Evolutionary conservation across 2,329 filamentous ascomycete genomes (phyloP), one percentile per base, ranked within the genome.

Genomic region (Nothopassalora personata): DNA sequence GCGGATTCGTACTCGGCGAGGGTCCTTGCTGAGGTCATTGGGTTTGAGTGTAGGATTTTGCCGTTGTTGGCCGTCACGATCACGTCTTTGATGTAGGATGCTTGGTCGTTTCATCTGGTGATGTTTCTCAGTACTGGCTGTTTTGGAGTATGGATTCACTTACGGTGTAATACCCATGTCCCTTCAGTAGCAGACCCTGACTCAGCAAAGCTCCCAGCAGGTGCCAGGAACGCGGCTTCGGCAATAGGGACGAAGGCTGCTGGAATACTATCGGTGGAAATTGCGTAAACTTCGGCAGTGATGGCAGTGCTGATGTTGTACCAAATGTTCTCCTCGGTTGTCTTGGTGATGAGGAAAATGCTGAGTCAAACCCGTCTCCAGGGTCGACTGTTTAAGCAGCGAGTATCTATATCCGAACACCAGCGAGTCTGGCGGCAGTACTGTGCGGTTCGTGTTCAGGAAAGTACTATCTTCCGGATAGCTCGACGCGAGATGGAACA

Each of bases 1-100:
- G 69, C 66, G 0, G 75, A 70, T 4, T 71, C 70, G 39, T 76
- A 79, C 48, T 79, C 76, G 0, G 59, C 67, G 0, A 78, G 65
- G 0, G 70, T 62, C 9, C 69, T 63, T 0, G 60, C 36, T 15
- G 62, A 55, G 1, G 64, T 72, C 43, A 74, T 57, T 1, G 65
- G 27, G 31, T 74, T 74, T 3, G 62, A 56, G 60, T 76, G 76
- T 3, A 77, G 49, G 0, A 59, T 30, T 1, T 68, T 70, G 1
- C 71, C 70, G 48, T 74, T 76, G 2, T 36, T 36, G 0, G 69
- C 63, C 15, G 68, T 64, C 5, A 72, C 70, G 3, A 36, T 30
- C 5, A 77, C 72, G 61, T 78, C 71, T 33, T 67, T 72, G 57
- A 76, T 62, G 50, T 73, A 73, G 23, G 23, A 1, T 23, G 63